phyloP scores from a whole-genome alignment of 495 filamentous ascomycete genomes.

The Podospora pseudopauciseta region DNA sequence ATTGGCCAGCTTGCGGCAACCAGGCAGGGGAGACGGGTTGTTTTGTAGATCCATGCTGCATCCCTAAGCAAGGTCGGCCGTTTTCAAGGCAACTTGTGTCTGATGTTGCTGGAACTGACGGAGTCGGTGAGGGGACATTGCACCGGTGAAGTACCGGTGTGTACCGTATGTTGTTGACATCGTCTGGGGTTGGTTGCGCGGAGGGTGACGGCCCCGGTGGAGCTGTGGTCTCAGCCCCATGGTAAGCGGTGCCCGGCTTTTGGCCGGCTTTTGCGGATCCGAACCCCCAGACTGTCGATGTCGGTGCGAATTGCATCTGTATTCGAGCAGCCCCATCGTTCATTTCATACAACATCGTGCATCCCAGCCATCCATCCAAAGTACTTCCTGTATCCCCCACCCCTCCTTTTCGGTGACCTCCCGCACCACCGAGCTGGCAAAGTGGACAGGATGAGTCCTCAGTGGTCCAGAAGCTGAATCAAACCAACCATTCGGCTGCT shows the following conservation, averaged over 20 bases:
- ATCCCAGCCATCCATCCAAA: not conserved
- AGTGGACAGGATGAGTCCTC: not conserved
- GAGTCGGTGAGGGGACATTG: not conserved
- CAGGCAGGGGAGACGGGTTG: not conserved
- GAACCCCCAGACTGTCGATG: not conserved
- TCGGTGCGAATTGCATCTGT: not conserved
- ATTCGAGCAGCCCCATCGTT: not conserved
- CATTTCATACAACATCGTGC: not conserved
- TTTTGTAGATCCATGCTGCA: not conserved
- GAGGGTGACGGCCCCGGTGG: not conserved
- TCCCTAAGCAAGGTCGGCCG: not conserved
- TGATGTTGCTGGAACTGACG: not conserved
- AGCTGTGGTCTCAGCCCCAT: not conserved
- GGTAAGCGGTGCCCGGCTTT: not conserved
- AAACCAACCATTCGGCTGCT: conserved; percentile 4
- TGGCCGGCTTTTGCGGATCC: not conserved
- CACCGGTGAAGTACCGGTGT: not conserved
- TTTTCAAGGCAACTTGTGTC: not conserved
- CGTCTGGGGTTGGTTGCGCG: not conserved
- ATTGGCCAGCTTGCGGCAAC: not conserved
- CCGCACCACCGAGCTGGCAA: not conserved
- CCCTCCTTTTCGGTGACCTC: not conserved
- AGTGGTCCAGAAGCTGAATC: conserved; percentile 1
- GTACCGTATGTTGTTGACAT: not conserved
- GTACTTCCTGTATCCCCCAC: not conserved